Conservation (phyloP, 768 basidiomycete genomes). For the Hygrocybe punicea region DNA sequence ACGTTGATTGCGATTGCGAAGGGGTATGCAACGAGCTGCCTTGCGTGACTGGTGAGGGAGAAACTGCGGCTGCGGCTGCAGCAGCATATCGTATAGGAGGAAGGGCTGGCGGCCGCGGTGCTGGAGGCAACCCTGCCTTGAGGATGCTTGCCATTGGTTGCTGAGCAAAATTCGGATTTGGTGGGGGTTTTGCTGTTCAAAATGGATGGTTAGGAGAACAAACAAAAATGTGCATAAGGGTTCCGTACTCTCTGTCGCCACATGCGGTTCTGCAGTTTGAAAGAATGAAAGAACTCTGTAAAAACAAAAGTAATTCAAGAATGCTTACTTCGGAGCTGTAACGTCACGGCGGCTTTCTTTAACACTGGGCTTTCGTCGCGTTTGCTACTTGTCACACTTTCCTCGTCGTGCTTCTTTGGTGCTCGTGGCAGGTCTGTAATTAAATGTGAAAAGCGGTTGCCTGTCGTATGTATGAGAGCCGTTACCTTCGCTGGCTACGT, state of each 20-base stretch:
- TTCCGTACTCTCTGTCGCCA: conserved; percentile 52
- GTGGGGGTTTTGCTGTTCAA: conserved; percentile 62
- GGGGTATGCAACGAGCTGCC: conserved; percentile 23
- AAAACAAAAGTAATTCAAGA: conserved; percentile 7
- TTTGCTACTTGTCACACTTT: conserved; percentile 70
- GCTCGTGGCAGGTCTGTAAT: conserved; percentile 62
- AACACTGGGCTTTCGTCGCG: conserved; percentile 74
- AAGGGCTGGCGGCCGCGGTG: conserved; percentile 53
- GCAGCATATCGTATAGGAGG: conserved; percentile 88
- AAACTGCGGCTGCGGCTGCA: conserved; percentile 70
- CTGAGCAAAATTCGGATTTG: conserved; percentile 75
- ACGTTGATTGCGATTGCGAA: conserved; percentile 29
- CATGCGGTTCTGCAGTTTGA: conserved; percentile 54
- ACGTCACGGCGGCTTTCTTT: conserved; percentile 65
- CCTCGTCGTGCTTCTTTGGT: conserved; percentile 79
- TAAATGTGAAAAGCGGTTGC: background rate
- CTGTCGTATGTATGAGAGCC: background rate
- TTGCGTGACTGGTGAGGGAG: conserved; percentile 29
- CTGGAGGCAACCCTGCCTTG: conserved; percentile 66
- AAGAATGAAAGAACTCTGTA: conserved; percentile 14
- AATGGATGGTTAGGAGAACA: conserved; percentile 13
- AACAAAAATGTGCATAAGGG: background rate
- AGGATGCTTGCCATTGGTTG: conserved; percentile 74
- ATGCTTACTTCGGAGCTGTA: conserved; percentile 69
- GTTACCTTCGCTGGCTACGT: conserved; percentile 70